phyloP scores from a whole-genome alignment of 345 rosid species.

The Odontarrhena argentea region DNA sequence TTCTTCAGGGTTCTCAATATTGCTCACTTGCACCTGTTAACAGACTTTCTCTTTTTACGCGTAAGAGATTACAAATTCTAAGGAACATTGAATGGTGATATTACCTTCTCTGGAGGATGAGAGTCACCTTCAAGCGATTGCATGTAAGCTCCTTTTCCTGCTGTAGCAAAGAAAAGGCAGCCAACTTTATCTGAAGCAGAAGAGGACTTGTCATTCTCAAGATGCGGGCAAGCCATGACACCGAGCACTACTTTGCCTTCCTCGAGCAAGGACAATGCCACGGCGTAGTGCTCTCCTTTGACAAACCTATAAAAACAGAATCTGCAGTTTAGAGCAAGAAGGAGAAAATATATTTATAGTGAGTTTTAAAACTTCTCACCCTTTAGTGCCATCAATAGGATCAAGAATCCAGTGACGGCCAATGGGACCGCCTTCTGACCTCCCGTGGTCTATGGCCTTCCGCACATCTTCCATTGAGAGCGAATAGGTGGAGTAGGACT shows the following conservation, averaged over 20 bases:
- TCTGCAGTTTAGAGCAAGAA: neutral
- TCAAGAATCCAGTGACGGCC: conserved; percentile 91
- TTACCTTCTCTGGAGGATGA: conserved; percentile 57
- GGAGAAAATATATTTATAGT: neutral
- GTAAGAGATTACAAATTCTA: neutral
- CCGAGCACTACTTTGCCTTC: conserved; percentile 87
- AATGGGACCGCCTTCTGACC: conserved; percentile 71
- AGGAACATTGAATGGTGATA: neutral
- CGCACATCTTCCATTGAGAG: conserved; percentile 63
- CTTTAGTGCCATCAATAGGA: conserved; percentile 92
- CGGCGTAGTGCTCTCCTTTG: conserved; percentile 83
- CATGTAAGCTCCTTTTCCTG: conserved; percentile 78
- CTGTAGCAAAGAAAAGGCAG: conserved; percentile 72
- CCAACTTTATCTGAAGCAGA: conserved; percentile 46
- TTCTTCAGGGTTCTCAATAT: conserved; percentile 65
- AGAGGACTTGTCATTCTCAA: conserved; percentile 41
- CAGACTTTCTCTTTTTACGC: neutral
- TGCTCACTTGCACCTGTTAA: conserved; percentile 66
- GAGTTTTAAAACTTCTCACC: conserved; percentile 50
- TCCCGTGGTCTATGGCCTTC: conserved; percentile 66
- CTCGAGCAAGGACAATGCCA: conserved; percentile 78
- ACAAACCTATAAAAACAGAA: conserved; percentile 54
- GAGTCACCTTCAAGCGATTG: conserved; percentile 57
- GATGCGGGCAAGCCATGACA: conserved; percentile 84
- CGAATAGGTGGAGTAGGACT: conserved; percentile 44